A percentile compares a stretch with the other conserved stretches of the same genome.
Evolutionary conservation across 2,329 filamentous ascomycete genomes (phyloP).

Genomic region (Pseudogymnoascus destructans): DNA sequence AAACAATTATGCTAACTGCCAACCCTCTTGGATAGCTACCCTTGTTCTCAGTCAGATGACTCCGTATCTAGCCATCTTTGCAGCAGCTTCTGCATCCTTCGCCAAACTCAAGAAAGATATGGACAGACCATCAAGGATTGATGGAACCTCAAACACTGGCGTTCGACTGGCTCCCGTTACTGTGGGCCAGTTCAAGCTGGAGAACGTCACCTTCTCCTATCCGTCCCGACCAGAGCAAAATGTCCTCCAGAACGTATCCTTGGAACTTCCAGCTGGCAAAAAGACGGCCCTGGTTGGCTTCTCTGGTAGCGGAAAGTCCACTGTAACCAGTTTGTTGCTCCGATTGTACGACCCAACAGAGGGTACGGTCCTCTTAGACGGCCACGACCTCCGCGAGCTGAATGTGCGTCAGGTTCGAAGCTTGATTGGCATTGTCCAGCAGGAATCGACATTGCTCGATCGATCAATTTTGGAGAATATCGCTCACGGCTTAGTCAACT

Average conservation of each 20-base stretch:
- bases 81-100: constrained; percentile 16
- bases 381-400: constrained; percentile 26
- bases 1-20: neutral
- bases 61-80: constrained; percentile 37
- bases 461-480: constrained; percentile 33
- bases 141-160: neutral
- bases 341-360: constrained; percentile 45
- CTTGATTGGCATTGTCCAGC: constrained; percentile 20
- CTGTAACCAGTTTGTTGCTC: constrained; percentile 61
- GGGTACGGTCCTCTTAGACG: constrained; percentile 29
- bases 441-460: constrained; percentile 23
- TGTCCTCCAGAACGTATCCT: constrained; percentile 51
- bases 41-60: constrained; percentile 38
- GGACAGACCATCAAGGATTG: constrained; percentile 1
- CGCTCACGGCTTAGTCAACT: constrained; percentile 35
- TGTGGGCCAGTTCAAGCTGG: constrained; percentile 4
- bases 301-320: constrained; percentile 88
- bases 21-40: constrained; percentile 25
- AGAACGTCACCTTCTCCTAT: constrained; percentile 50
- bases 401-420: constrained; percentile 23
- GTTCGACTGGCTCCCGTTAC: neutral
- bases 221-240: constrained; percentile 38
- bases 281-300: constrained; percentile 69
- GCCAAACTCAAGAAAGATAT: constrained; percentile 24
- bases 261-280: constrained; percentile 48